Conservation (phyloP, 1,139 yeast genomes). For the Blastobotrys arbuscula region DNA sequence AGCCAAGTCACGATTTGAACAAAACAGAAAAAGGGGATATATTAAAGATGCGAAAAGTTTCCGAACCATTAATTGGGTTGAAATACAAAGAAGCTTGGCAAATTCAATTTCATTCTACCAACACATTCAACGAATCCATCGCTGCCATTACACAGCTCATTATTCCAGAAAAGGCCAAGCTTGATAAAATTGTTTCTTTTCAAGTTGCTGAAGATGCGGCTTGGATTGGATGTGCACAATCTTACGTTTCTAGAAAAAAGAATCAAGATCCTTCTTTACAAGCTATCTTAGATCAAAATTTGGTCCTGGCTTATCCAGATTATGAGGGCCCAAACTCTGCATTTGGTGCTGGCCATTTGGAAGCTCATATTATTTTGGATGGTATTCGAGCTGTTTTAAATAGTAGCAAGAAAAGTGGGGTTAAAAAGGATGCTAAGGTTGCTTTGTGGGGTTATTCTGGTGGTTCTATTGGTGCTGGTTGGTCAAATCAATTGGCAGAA, state of each 20-base stretch:
- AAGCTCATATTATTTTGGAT: slow-evolving; percentile 23
- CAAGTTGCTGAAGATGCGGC: slow-evolving; percentile 30
- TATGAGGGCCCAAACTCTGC: slow-evolving; percentile 22
- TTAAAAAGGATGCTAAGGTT: slow-evolving; percentile 14
- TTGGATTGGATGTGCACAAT: slow-evolving; percentile 28
- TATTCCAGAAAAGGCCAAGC: slow-evolving; percentile 21
- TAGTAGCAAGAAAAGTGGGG: slow-evolving; percentile 15
- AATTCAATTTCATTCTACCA: slow-evolving; percentile 25
- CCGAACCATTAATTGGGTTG: slow-evolving; percentile 13
- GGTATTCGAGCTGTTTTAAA: slow-evolving; percentile 24
- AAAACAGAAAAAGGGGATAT: slow-evolving; percentile 18
- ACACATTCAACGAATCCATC: slow-evolving; percentile 25
- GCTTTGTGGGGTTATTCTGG: slow-evolving; percentile 32
- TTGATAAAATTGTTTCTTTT: slow-evolving; percentile 24
- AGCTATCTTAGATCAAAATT: slow-evolving; percentile 20
- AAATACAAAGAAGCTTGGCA: slow-evolving; percentile 22
- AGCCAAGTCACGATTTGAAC: slow-evolving; percentile 13
- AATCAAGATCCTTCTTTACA: slow-evolving; percentile 16
- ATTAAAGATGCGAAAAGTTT: slow-evolving; percentile 17
- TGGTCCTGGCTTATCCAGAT: slow-evolving; percentile 22
- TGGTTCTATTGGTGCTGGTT: slow-evolving; percentile 30
- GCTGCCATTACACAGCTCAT: slow-evolving; percentile 29
- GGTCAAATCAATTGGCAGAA: slow-evolving; percentile 30
- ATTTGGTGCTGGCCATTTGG: slow-evolving; percentile 22
- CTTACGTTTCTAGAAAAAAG: slow-evolving; percentile 21